These are phyloP conservation scores for Trichosporon sp. DNA, from an alignment of 1,284 basidiomycete species.

Conservation along the genomic window DNA sequence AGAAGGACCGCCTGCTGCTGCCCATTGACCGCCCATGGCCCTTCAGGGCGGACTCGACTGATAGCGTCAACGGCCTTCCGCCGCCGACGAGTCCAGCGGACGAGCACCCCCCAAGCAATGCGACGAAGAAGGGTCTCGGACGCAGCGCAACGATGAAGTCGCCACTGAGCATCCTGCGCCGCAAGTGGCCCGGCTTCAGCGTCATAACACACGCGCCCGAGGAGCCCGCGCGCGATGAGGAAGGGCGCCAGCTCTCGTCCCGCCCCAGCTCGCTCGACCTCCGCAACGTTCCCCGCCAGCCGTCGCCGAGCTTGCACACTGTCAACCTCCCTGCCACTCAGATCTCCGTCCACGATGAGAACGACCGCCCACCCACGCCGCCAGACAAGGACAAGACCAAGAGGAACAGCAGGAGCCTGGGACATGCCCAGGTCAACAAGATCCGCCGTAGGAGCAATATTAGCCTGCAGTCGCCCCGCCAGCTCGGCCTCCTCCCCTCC, in stretches of 20 bases:
- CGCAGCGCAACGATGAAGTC: conserved; percentile 13
- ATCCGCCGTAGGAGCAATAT: neutral
- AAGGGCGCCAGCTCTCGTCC: neutral
- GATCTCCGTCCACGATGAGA: neutral
- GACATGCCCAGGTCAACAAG: neutral
- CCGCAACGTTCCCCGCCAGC: neutral
- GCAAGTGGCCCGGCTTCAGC: conserved; percentile 5
- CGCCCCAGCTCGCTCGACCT: neutral
- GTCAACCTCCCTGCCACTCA: neutral
- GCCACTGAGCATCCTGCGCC: conserved; percentile 14
- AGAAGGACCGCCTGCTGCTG: neutral
- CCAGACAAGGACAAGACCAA: neutral
- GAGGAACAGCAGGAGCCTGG: neutral
- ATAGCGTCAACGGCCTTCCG: neutral
- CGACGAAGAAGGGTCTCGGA: neutral
- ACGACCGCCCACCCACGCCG: neutral
- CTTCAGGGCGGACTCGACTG: neutral
- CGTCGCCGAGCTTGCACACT: neutral
- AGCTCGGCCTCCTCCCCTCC: neutral
- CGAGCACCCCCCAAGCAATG: neutral
- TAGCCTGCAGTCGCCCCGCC: conserved; percentile 1
- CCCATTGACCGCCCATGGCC: neutral
- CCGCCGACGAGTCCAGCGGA: neutral
- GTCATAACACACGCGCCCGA: neutral
- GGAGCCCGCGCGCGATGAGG: neutral